These are phyloP conservation scores for Pythium myriotylum DNA, from an alignment of 352 stramenopile genomes.

Conservation along the genomic window DNA sequence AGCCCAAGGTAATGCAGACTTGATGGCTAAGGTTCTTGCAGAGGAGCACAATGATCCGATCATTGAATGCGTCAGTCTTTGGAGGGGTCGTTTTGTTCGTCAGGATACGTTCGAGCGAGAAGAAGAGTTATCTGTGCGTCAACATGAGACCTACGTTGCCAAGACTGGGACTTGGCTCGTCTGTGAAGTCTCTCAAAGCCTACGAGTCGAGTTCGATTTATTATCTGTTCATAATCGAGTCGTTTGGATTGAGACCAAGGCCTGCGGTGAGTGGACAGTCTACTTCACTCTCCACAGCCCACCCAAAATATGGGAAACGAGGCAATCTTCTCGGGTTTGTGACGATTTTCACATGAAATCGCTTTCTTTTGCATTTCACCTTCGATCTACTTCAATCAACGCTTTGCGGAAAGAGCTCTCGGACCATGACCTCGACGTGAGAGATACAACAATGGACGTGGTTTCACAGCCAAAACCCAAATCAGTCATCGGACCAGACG, in stretches of 20 bases:
- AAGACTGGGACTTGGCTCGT: constrained; percentile 9
- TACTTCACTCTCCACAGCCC: constrained; percentile 17
- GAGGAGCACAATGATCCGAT: constrained; percentile 2
- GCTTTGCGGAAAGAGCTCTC: constrained; percentile 10
- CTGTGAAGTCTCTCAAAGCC: neutral
- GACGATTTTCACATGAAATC: constrained; percentile 25
- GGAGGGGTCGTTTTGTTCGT: constrained; percentile 4
- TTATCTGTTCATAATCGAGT: constrained; percentile 10
- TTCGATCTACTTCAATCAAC: neutral
- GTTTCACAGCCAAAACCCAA: neutral
- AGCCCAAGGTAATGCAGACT: neutral
- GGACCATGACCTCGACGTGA: constrained; percentile 20
- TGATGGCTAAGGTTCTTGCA: neutral
- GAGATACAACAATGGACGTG: constrained; percentile 17
- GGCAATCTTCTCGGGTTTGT: constrained; percentile 7
- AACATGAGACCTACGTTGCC: neutral
- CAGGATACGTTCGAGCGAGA: constrained; percentile 3
- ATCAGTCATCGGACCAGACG: neutral
- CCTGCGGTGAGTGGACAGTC: constrained; percentile 11
- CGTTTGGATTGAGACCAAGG: constrained; percentile 21
- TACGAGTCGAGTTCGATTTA: constrained; percentile 28
- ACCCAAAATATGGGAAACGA: constrained; percentile 18
- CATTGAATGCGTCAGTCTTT: neutral
- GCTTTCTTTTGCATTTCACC: constrained; percentile 26
- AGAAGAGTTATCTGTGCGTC: neutral